A percentile compares a stretch with the other conserved stretches of the same genome.
Conservation (phyloP, 2,329 filamentous ascomycete genomes). For the Sporothrix brasiliensis region DNA sequence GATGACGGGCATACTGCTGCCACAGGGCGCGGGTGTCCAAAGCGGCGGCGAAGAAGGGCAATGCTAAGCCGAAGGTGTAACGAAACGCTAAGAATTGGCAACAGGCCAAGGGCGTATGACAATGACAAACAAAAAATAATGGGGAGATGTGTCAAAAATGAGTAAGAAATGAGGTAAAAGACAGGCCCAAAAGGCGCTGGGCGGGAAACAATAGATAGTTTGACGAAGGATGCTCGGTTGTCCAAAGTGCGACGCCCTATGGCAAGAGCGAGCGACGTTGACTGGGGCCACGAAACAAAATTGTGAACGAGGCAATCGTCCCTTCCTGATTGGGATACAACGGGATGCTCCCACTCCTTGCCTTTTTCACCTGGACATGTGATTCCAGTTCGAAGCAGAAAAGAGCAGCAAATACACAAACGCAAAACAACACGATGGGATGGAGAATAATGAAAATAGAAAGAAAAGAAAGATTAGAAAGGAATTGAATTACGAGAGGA, state of each 20-base stretch:
- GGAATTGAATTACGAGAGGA: constrained; percentile 1
- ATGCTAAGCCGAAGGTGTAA: neutral
- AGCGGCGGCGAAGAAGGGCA: neutral
- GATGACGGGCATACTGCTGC: constrained; percentile 31
- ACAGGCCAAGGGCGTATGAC: constrained; percentile 18
- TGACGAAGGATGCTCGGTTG: neutral
- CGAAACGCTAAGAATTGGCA: constrained; percentile 3
- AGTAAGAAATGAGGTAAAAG: constrained; percentile 20
- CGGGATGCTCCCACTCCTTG: neutral
- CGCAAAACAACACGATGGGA: constrained; percentile 14
- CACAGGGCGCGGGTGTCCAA: constrained; percentile 27
- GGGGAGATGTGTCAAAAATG: constrained; percentile 5
- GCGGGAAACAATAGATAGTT: neutral
- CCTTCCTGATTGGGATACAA: constrained; percentile 24
- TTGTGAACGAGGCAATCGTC: constrained; percentile 11
- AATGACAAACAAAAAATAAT: neutral
- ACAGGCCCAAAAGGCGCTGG: neutral
- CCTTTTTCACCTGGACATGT: constrained; percentile 9
- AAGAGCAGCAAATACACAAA: constrained; percentile 11
- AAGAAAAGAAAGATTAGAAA: constrained; percentile 2
- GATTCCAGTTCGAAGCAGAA: constrained; percentile 1
- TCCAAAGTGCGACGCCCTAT: constrained; percentile 20
- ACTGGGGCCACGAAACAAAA: neutral
- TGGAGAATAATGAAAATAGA: neutral
- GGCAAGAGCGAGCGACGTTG: constrained; percentile 20